Evolutionary conservation across 2,329 filamentous ascomycete genomes (phyloP), one percentile per base, ranked within the genome.

Genomic region (Fusarium nelsonii): DNA sequence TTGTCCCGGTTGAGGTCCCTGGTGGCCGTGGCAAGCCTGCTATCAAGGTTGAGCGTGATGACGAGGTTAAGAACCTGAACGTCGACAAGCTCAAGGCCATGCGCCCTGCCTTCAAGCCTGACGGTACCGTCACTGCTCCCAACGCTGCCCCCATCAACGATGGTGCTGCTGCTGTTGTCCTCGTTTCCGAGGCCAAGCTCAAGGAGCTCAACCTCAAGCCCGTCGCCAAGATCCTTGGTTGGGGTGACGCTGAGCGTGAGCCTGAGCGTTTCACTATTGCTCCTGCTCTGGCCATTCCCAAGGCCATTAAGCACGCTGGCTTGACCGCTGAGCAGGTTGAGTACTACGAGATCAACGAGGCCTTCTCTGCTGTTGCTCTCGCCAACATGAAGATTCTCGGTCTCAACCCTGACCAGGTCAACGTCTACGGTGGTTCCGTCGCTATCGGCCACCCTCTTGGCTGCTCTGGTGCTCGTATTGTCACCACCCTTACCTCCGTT

Each of bases 291-390:
- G 96, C 96, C 71, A 97, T 99, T 75, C 96, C 96, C 79, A 99
- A 98, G 87, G 96, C 96, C 61, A 88, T 99, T 77, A 94, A 95
- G 87, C 95, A 99, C 82, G 96, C 96, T 65, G 92, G 92, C 68
- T 83, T 99, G 67, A 87, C 89, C 59, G 87, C 90, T 73, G 88
- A 91, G 69, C 86, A 92, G 63, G 87, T 99, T 61, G 95, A 98
- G 77, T 96, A 90, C 74, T 99, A 96, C 81, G 96, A 99, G 86
- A 97, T 99, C 86, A 99, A 99, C 85, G 96, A 99, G 86, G 96
- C 96, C 41, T 99, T 99, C 86, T 96, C 92, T 68, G 96, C 97
- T 50, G 96, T 99, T 69, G 93, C 96, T 39, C 87, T 99, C 53
- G 94, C 96, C 72, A 99, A 99, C 85, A 90, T 97, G 84, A 97